Evolutionary conservation across 192 early-diverging fungal species (phyloP), one percentile per base, ranked within the genome.

Genomic region (Coemansia guatemalensis): DNA sequence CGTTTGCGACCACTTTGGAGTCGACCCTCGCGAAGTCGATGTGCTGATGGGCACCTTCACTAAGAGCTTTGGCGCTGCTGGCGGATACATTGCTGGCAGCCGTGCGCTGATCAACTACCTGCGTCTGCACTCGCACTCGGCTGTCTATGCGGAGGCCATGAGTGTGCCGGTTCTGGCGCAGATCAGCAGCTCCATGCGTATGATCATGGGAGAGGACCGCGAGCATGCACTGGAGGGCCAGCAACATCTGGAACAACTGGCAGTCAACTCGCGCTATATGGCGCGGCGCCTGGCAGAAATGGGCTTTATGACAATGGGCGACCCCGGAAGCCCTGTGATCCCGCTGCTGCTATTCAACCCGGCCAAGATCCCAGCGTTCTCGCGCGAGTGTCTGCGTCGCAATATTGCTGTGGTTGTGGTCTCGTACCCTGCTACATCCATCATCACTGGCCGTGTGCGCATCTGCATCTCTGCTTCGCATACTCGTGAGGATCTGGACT

Each of bases 21-120:
- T 98, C 14, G 92, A 95, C 65, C 95, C 95, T 25, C 82, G 79
- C 58, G 85, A 95, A 22, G 87, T 98, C 24, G 96, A 99, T 69
- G 87, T 98, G 55, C 78, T 95, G 23, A 98, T 99, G 97, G 96
- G 95, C 39, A 98, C 95, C 4, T 96, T 97, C 67, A 97, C 95
- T 25, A 97, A 99, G 83, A 93, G 91, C 52, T 97, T 99, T 87
- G 96, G 95, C 66, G 92, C 95, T 30, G 93, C 96, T 41, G 95
- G 95, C 65, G 95, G 95, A 39, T 97, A 97, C 75, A 92, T 99
- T 73, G 89, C 91, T 48, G 92, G 87, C 8, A 81, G 65, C 58
- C 84, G 88, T 70, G 82, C 81, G 21, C 74, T 95, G 35, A 83
- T 99, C 62, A 88, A 94, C 83, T 83, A 90, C 74, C 67, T 97